Conservation (phyloP, 345 rosid genomes). For the Clausena lansium region DNA sequence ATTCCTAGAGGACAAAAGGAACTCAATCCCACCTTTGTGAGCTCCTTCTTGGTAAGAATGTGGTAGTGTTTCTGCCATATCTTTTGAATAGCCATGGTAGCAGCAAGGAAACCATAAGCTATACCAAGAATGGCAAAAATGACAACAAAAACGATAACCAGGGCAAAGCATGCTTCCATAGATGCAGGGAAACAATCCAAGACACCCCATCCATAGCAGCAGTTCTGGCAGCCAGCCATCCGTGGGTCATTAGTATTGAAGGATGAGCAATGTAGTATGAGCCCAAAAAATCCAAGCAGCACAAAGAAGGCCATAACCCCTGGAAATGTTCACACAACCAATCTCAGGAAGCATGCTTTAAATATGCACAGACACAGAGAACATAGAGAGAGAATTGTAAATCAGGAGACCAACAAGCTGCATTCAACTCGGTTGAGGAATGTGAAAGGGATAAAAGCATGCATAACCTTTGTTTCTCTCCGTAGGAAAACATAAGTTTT, state of each 20-base stretch:
- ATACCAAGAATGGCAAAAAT: slow-evolving; percentile 86
- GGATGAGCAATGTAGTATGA: slow-evolving; percentile 82
- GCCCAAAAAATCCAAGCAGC: slow-evolving; percentile 83
- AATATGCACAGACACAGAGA: background rate
- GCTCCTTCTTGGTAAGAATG: slow-evolving; percentile 88
- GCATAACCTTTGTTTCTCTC: background rate
- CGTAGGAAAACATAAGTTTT: background rate
- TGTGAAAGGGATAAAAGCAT: background rate
- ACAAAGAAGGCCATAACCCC: slow-evolving; percentile 91
- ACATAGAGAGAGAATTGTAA: background rate
- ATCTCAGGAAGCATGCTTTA: slow-evolving; percentile 14
- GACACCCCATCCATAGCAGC: slow-evolving; percentile 98
- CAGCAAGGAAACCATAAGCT: slow-evolving; percentile 94
- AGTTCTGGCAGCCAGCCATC: slow-evolving; percentile 93
- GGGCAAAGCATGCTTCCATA: slow-evolving; percentile 91
- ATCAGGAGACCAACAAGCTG: background rate
- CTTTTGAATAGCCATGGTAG: slow-evolving; percentile 89
- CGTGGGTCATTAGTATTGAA: slow-evolving; percentile 75
- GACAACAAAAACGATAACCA: slow-evolving; percentile 77
- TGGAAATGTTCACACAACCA: slow-evolving; percentile 22
- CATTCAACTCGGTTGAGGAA: background rate
- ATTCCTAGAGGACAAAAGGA: background rate
- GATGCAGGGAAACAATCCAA: slow-evolving; percentile 96
- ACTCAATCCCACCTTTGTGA: slow-evolving; percentile 55
- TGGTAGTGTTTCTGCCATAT: slow-evolving; percentile 98